Evolutionary conservation across 2,329 filamentous ascomycete species (phyloP), one percentile per base, ranked within the genome.

Genomic region (Cytospora piceicola): DNA sequence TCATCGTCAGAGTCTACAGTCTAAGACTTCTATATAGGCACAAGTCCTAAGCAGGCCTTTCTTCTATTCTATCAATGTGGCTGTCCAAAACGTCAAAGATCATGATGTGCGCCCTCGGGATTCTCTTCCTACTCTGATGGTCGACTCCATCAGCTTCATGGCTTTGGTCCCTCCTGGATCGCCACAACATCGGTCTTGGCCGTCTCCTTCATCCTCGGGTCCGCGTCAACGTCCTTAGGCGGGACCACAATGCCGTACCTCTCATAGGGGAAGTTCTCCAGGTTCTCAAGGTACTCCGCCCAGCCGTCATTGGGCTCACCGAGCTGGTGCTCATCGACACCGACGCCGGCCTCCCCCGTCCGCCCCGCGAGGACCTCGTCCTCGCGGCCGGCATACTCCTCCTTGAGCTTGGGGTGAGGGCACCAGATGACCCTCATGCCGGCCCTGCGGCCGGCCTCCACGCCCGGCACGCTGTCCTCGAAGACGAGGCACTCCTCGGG

Each of bases 371-470:
- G 80, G 3, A 99, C 92, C 75, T 93, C 87, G 14, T 84, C 84
- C 79, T 97, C 93, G 53, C 89, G 84, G 1, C 91, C 93, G 51
- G 82, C 80, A 72, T 92, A 96, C 75, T 94, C 91, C 61, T 86
- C 81, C 78, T 90, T 82, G 61, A 99, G 79, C 73, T 87, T 91
- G 0, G 88, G 86, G 78, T 98, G 93, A 29, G 95, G 95, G 71
- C 88, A 90, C 95, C 95, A 99, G 1, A 97, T 83, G 15, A 96
- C 93, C 70, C 94, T 88, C 94, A 98, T 98, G 0, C 94, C 94
- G 0, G 95, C 95, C 70, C 95, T 87, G 61, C 95, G 83, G 5
- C 93, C 95, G 2, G 93, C 88, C 79, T 99, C 95, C 3, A 97
- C 93, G 4, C 95, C 95, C 0, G 93, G 92, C 1, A 98, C 94